Evolutionary conservation across 225 moss, liverwort and hornwort genomes (phyloP).

Genomic region (Sphagnum tenellum): DNA sequence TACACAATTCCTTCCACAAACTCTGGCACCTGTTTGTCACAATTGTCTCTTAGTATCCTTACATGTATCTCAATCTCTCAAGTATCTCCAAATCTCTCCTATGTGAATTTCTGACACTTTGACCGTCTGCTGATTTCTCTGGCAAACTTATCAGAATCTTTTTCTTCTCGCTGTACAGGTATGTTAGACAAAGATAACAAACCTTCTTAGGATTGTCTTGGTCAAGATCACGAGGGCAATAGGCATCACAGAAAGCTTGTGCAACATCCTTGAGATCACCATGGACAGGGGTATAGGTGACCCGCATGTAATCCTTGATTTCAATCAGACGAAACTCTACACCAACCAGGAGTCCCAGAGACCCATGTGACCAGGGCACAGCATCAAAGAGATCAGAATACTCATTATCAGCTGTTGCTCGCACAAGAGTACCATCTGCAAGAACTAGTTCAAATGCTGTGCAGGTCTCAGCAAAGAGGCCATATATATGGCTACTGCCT

Average conservation of each 20-base stretch:
- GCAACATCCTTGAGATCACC: constrained; percentile 39
- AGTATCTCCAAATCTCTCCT: not conserved
- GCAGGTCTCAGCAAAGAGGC: constrained; percentile 60
- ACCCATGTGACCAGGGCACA: constrained; percentile 60
- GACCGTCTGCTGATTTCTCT: too few species aligned
- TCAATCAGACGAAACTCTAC: constrained; percentile 52
- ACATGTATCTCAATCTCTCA: not conserved
- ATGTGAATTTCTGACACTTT: not conserved
- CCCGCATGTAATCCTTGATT: constrained; percentile 48
- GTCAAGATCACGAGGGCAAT: constrained; percentile 51
- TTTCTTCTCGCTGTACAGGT: too few species aligned
- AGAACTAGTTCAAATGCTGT: constrained; percentile 52
- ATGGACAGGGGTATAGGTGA: constrained; percentile 40
- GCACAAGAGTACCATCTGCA: constrained; percentile 33
- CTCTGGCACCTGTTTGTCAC: constrained; percentile 33
- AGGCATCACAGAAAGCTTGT: constrained; percentile 29
- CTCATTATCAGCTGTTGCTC: constrained; percentile 42
- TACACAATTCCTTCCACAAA: constrained; percentile 57
- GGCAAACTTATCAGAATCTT: too few species aligned
- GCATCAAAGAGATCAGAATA: constrained; percentile 42
- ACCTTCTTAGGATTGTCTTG: constrained; percentile 53
- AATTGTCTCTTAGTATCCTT: not conserved
- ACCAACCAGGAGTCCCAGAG: constrained; percentile 45
- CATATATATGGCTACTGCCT: constrained; percentile 58
- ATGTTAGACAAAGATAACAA: not conserved